A percentile compares a stretch with the other conserved stretches of the same genome.
Evolutionary conservation across 805 yeast species (phyloP).

Genomic region (Metschnikowia anglica): DNA sequence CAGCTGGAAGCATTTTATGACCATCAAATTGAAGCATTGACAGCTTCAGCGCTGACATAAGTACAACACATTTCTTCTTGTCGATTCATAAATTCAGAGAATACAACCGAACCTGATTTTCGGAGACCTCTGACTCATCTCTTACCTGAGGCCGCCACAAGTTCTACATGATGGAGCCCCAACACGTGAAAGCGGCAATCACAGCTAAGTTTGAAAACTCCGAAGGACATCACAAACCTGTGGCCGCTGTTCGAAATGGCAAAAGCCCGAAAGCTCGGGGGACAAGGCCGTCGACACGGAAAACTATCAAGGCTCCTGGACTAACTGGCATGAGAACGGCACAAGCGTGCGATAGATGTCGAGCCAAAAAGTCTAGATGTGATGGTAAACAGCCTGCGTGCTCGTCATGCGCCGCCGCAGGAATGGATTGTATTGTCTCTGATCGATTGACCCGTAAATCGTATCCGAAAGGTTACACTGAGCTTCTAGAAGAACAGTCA

Average conservation of each 20-base stretch:
- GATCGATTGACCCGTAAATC: conserved; percentile 84
- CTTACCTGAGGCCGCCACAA: neutral
- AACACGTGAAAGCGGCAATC: neutral
- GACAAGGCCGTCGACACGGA: conserved; percentile 9
- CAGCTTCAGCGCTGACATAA: too few species aligned
- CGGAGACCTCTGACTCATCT: neutral
- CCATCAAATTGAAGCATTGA: too few species aligned
- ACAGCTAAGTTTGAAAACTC: neutral
- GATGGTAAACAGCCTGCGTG: conserved; percentile 73
- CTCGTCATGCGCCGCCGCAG: conserved; percentile 78
- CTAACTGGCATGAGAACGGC: conserved; percentile 68
- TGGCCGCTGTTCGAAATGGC: neutral
- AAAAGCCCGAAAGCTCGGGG: neutral
- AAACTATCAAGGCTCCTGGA: conserved; percentile 68
- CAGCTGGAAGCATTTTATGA: too few species aligned
- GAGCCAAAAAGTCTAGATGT: conserved; percentile 76
- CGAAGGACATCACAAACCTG: neutral
- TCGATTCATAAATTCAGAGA: too few species aligned
- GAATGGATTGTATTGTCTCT: conserved; percentile 84
- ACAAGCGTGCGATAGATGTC: conserved; percentile 89
- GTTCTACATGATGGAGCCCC: neutral
- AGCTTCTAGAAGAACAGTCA: conserved; percentile 83
- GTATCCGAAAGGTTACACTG: conserved; percentile 90
- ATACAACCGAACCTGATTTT: neutral
- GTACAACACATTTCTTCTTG: too few species aligned